These are phyloP conservation scores for cucumber (Cucumis sativus) DNA, from an alignment of 306 rosid genomes.

Conservation along the genomic window DNA sequence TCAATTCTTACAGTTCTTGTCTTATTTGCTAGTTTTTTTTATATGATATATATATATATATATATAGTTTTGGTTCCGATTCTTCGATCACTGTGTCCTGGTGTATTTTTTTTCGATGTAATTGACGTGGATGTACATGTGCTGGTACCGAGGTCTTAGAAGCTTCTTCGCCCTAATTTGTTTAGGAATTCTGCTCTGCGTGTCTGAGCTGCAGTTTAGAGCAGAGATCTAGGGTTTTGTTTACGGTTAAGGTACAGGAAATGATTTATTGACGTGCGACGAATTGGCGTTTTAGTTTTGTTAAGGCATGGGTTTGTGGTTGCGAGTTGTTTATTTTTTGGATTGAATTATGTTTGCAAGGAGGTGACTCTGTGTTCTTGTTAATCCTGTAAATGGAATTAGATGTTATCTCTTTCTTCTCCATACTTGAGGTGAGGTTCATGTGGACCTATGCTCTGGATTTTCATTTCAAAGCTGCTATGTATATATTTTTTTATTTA, in stretches of 20 bases:
- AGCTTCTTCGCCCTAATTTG: conserved; percentile 6
- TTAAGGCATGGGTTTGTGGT: not conserved
- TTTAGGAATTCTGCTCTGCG: not conserved
- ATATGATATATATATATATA: too few species aligned
- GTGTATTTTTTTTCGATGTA: not conserved
- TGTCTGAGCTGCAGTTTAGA: not conserved
- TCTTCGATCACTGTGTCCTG: not conserved
- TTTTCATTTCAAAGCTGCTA: not conserved
- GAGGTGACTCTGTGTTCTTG: not conserved
- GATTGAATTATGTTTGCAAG: not conserved
- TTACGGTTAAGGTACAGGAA: not conserved
- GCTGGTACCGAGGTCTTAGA: not conserved
- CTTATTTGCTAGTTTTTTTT: not conserved
- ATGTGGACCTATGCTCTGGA: not conserved
- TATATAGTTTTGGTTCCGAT: not conserved
- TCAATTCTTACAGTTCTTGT: not conserved
- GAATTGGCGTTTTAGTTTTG: not conserved
- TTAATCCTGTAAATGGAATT: not conserved
- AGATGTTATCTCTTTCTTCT: not conserved
- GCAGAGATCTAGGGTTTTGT: not conserved
- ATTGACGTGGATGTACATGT: not conserved
- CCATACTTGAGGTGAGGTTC: not conserved
- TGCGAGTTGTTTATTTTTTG: not conserved
- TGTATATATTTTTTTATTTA: not conserved
- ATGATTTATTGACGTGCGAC: not conserved